Evolutionary conservation across 495 filamentous ascomycete genomes (phyloP).

Genomic region (Trichocladium uniseriatum): DNA sequence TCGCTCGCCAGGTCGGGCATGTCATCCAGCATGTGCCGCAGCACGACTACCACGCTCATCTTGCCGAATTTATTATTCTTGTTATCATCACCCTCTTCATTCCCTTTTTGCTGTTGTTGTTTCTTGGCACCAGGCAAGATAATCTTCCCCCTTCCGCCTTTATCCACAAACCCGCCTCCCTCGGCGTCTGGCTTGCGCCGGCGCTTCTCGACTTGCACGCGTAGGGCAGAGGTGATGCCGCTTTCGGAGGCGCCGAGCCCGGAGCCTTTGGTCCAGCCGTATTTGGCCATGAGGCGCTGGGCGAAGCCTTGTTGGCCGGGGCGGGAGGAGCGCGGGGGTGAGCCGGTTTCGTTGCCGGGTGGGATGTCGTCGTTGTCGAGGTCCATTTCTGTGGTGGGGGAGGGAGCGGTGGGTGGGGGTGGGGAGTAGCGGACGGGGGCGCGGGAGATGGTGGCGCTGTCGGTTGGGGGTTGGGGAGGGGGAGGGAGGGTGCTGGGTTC

Average conservation of each 20-base stretch:
- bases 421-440: constrained; percentile 80
- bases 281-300: constrained; percentile 76
- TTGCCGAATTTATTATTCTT: constrained; percentile 53
- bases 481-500: constrained; percentile 45
- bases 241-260: constrained; percentile 72
- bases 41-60: constrained; percentile 70
- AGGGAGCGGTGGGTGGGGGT: constrained; percentile 38
- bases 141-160: constrained; percentile 66
- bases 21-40: constrained; percentile 73
- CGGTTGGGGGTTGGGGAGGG: constrained; percentile 33
- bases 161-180: constrained; percentile 65
- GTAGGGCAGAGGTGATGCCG: constrained; percentile 75
- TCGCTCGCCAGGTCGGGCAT: constrained; percentile 59
- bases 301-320: constrained; percentile 74
- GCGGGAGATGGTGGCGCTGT: constrained; percentile 58
- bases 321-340: constrained; percentile 43
- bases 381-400: constrained; percentile 47
- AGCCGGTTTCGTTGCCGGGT: constrained; percentile 4
- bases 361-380: constrained; percentile 36
- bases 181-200: constrained; percentile 70
- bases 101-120: background rate
- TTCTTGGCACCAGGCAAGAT: constrained; percentile 49
- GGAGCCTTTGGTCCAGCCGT: constrained; percentile 82
- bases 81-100: constrained; percentile 17
- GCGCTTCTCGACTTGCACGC: constrained; percentile 72